These are phyloP conservation scores for Moesziomyces aphidis DNA, from an alignment of 1,284 basidiomycete genomes.

Conservation along the genomic window DNA sequence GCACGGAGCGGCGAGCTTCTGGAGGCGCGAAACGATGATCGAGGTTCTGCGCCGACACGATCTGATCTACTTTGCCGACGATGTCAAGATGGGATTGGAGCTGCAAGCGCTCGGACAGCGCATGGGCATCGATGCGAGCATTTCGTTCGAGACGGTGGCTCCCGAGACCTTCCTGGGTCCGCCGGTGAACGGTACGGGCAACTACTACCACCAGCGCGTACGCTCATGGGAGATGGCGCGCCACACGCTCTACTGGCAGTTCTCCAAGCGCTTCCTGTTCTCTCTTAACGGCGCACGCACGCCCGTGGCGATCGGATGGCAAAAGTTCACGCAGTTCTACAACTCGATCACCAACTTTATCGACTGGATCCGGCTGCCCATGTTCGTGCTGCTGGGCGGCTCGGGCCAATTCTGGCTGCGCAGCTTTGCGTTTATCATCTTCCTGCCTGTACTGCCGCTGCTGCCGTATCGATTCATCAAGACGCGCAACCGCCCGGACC, in stretches of 20 bases:
- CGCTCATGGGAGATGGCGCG: slow-evolving; percentile 41
- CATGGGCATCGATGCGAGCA: slow-evolving; percentile 29
- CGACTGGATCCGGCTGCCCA: slow-evolving; percentile 41
- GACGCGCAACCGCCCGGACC: slow-evolving; percentile 27
- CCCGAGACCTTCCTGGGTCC: slow-evolving; percentile 40
- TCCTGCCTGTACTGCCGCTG: slow-evolving; percentile 22
- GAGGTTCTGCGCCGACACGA: slow-evolving; percentile 25
- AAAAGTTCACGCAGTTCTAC: slow-evolving; percentile 47
- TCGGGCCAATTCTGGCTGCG: slow-evolving; percentile 26
- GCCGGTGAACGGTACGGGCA: slow-evolving; percentile 12
- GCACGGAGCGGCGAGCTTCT: slow-evolving; percentile 36
- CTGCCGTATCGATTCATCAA: slow-evolving; percentile 26
- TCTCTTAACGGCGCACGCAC: slow-evolving; percentile 23
- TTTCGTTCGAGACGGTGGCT: slow-evolving; percentile 35
- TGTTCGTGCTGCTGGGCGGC: slow-evolving; percentile 33
- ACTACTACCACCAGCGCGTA: slow-evolving; percentile 40
- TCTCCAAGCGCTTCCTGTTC: slow-evolving; percentile 34
- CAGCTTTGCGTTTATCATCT: slow-evolving; percentile 22
- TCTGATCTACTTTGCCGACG: slow-evolving; percentile 40
- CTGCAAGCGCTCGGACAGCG: slow-evolving; percentile 26
- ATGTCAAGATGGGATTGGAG: slow-evolving; percentile 43
- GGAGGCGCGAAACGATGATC: slow-evolving; percentile 37
- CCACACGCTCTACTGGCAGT: slow-evolving; percentile 43
- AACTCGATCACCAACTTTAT: slow-evolving; percentile 38
- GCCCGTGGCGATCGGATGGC: slow-evolving; percentile 23